These are phyloP conservation scores for Trichoderma breve DNA, from an alignment of 2,329 filamentous ascomycete species.

Conservation along the genomic window DNA sequence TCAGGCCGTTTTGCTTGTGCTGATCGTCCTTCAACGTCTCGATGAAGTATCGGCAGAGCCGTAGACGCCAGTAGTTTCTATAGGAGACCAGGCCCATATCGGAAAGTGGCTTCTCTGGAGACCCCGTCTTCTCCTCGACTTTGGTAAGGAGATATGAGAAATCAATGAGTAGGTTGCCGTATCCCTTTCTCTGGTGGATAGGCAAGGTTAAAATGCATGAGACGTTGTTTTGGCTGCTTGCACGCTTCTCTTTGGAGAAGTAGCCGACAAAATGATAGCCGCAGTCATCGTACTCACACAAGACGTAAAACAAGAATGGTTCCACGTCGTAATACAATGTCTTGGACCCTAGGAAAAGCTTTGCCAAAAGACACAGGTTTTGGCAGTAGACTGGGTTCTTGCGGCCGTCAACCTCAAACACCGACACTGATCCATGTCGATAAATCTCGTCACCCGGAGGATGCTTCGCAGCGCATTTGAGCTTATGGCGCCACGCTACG, in stretches of 20 bases:
- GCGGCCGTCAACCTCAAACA: slow-evolving; percentile 96
- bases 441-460: slow-evolving; percentile 98
- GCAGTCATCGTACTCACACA: slow-evolving; percentile 87
- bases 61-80: slow-evolving; percentile 91
- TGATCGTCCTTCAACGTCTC: slow-evolving; percentile 38
- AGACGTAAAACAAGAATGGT: slow-evolving; percentile 94
- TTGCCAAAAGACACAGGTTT: slow-evolving; percentile 91
- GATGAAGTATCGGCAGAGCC: slow-evolving; percentile 81
- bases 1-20: slow-evolving; percentile 50
- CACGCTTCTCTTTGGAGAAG: slow-evolving; percentile 97
- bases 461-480: slow-evolving; percentile 94
- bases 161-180: slow-evolving; percentile 94
- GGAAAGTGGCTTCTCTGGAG: slow-evolving; percentile 93
- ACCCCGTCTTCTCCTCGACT: slow-evolving; percentile 90
- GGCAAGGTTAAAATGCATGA: slow-evolving; percentile 95
- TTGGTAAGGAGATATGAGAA: slow-evolving; percentile 96
- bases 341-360: slow-evolving; percentile 97
- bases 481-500: slow-evolving; percentile 95
- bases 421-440: slow-evolving; percentile 82
- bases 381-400: slow-evolving; percentile 99
- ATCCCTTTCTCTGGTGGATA: slow-evolving; percentile 95
- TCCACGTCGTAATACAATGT: slow-evolving; percentile 98
- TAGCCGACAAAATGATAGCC: slow-evolving; percentile 99
- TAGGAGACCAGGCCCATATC: slow-evolving; percentile 98
- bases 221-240: slow-evolving; percentile 93